Evolutionary conservation across 2,329 filamentous ascomycete species (phyloP).

Genomic region (Alternaria sp.): DNA sequence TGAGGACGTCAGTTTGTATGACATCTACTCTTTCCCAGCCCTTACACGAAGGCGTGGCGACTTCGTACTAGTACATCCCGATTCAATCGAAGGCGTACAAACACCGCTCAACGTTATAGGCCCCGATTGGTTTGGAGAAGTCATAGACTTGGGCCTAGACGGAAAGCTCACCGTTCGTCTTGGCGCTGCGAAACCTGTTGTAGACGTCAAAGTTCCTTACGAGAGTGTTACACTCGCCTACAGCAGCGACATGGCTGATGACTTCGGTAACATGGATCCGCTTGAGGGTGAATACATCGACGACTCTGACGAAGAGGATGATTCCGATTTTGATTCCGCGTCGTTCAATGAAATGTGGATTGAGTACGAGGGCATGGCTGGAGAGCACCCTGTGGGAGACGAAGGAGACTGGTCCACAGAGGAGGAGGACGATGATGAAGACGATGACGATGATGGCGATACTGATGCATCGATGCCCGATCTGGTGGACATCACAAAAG

Average conservation of each 20-base stretch:
- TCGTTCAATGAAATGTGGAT: conserved; percentile 51
- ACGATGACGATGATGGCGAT: conserved; percentile 43
- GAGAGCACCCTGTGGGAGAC: conserved; percentile 39
- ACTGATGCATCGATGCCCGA: conserved; percentile 48
- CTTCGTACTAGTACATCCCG: conserved; percentile 60
- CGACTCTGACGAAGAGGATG: conserved; percentile 45
- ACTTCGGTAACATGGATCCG: conserved; percentile 34
- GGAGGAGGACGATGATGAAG: conserved; percentile 43
- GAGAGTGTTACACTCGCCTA: conserved; percentile 62
- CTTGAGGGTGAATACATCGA: conserved; percentile 43
- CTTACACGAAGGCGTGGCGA: conserved; percentile 62
- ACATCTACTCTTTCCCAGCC: conserved; percentile 61
- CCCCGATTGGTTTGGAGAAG: conserved; percentile 65
- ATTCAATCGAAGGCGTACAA: conserved; percentile 23
- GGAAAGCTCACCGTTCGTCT: conserved; percentile 64
- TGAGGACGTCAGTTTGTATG: conserved; percentile 67
- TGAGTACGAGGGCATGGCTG: conserved; percentile 51
- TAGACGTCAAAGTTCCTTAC: conserved; percentile 60
- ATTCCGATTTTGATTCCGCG: conserved; percentile 44
- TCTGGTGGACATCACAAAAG: conserved; percentile 24
- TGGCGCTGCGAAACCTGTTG: conserved; percentile 58
- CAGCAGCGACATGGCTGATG: conserved; percentile 53
- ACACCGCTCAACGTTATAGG: conserved; percentile 27
- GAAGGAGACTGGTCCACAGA: conserved; percentile 51
- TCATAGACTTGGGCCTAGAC: conserved; percentile 63